Evolutionary conservation across 2,329 filamentous ascomycete species (phyloP).

Genomic region (Fusarium buxicola): DNA sequence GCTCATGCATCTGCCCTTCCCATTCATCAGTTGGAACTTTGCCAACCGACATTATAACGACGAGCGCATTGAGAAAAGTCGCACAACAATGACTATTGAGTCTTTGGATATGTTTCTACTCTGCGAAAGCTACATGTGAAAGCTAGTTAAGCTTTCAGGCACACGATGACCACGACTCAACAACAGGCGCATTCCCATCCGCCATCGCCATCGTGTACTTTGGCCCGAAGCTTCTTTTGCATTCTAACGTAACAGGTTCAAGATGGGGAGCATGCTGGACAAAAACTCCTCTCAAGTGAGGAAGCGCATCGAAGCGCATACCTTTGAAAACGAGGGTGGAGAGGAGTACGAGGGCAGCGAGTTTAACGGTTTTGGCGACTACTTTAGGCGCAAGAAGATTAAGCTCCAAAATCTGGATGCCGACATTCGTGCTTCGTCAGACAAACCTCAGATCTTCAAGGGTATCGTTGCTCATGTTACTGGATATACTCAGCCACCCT

Average conservation of each 20-base stretch:
- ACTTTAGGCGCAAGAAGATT: conserved; percentile 95
- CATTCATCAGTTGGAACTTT: conserved; percentile 9
- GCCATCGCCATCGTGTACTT: conserved; percentile 16
- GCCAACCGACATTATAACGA: neutral
- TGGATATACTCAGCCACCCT: conserved; percentile 93
- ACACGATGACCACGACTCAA: conserved; percentile 4
- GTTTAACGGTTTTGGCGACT: conserved; percentile 91
- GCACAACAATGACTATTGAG: neutral
- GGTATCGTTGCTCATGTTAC: conserved; percentile 92
- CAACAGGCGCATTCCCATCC: conserved; percentile 7
- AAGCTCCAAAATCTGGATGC: conserved; percentile 96
- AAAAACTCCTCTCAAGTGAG: conserved; percentile 72
- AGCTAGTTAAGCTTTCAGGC: neutral
- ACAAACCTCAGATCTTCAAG: conserved; percentile 88
- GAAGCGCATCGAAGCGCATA: conserved; percentile 73
- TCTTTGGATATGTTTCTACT: neutral
- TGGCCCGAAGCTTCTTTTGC: neutral
- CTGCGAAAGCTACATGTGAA: conserved; percentile 4
- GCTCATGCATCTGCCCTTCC: conserved; percentile 4
- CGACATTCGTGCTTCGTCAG: conserved; percentile 75
- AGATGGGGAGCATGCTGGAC: conserved; percentile 71
- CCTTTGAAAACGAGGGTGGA: conserved; percentile 83
- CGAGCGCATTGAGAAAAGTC: neutral
- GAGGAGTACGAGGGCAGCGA: conserved; percentile 90
- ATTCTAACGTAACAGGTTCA: conserved; percentile 23